Percentiles rank a stretch among this genome's conserved stretches.
These are phyloP conservation scores for Chlamydomonas schloesseri DNA, from an alignment of 139 green algal genomes.

Conservation along the genomic window DNA sequence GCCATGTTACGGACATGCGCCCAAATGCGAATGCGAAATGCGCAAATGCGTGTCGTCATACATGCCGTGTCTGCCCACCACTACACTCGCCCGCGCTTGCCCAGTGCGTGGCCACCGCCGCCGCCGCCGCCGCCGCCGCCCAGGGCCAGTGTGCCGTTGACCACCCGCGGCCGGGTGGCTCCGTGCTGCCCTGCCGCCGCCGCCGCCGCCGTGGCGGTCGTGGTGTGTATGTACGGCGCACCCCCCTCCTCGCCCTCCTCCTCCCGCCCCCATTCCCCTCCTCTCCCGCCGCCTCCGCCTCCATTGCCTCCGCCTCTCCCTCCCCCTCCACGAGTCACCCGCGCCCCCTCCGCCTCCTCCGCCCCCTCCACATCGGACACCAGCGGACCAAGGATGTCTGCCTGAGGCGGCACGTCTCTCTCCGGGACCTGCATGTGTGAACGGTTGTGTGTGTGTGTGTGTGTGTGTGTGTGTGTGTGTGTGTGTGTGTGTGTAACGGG, in stretches of 20 bases:
- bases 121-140: too few relatives aligned
- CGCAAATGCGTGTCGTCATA: too few relatives aligned
- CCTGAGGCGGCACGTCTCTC: not conserved
- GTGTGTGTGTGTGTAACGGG: too few relatives aligned
- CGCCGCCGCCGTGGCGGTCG: too few relatives aligned
- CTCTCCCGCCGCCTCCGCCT: not conserved
- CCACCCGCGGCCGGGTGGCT: too few relatives aligned
- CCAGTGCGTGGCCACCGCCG: not conserved
- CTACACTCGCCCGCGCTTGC: not conserved
- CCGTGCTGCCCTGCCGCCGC: too few relatives aligned
- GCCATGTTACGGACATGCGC: too few relatives aligned
- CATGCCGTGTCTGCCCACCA: too few relatives aligned
- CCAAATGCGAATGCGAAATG: too few relatives aligned
- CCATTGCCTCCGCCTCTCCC: not conserved
- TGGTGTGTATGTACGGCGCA: not conserved
- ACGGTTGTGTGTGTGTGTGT: not conserved
- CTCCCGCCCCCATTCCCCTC: not conserved
- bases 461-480: too few relatives aligned
- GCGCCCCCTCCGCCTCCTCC: not conserved
- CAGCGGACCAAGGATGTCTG: constrained; percentile 16
- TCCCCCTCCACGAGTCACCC: too few relatives aligned
- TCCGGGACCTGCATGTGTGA: not conserved
- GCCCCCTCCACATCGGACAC: not conserved
- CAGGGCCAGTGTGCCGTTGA: too few relatives aligned
- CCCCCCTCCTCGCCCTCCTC: not conserved